Conservation (phyloP, 352 stramenopile genomes). For the Phytophthora constricta region DNA sequence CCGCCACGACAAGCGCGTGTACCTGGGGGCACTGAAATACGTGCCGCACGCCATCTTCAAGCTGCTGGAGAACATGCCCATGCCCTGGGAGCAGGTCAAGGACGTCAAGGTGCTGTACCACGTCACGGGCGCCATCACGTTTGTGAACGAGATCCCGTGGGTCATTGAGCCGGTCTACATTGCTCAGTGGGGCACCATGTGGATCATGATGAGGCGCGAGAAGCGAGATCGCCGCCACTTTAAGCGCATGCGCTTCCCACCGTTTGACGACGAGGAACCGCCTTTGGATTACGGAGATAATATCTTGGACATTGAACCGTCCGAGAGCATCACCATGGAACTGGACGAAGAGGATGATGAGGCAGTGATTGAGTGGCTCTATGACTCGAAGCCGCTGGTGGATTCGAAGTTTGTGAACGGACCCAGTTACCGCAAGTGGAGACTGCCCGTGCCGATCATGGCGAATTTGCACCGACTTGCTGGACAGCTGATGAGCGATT, state of each 20-base stretch:
- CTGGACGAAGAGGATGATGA: slow-evolving; percentile 95
- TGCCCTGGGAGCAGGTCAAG: slow-evolving; percentile 99
- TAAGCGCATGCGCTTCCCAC: slow-evolving; percentile 99
- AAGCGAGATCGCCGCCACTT: slow-evolving; percentile 99
- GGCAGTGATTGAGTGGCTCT: slow-evolving; percentile 98
- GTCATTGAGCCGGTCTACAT: slow-evolving; percentile 99
- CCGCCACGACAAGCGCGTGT: slow-evolving; percentile 98
- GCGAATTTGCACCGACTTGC: slow-evolving; percentile 97
- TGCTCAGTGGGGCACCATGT: slow-evolving; percentile 99
- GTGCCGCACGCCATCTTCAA: slow-evolving; percentile 99
- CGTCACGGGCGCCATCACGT: slow-evolving; percentile 99
- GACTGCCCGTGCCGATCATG: slow-evolving; percentile 97
- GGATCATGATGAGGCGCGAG: slow-evolving; percentile 99
- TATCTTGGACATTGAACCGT: slow-evolving; percentile 96
- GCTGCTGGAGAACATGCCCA: slow-evolving; percentile 99
- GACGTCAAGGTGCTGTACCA: slow-evolving; percentile 99
- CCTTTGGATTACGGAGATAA: slow-evolving; percentile 97
- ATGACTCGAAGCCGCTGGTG: slow-evolving; percentile 95
- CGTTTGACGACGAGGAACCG: slow-evolving; percentile 99
- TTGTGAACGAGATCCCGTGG: slow-evolving; percentile 99
- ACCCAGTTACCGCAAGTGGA: slow-evolving; percentile 97
- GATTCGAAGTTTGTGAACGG: slow-evolving; percentile 97
- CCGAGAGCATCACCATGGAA: slow-evolving; percentile 97
- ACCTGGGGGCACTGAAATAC: slow-evolving; percentile 99
- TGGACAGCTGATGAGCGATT: slow-evolving; percentile 96